Evolutionary conservation across 2,329 filamentous ascomycete species (phyloP).

Genomic region (Grosmannia huntii): DNA sequence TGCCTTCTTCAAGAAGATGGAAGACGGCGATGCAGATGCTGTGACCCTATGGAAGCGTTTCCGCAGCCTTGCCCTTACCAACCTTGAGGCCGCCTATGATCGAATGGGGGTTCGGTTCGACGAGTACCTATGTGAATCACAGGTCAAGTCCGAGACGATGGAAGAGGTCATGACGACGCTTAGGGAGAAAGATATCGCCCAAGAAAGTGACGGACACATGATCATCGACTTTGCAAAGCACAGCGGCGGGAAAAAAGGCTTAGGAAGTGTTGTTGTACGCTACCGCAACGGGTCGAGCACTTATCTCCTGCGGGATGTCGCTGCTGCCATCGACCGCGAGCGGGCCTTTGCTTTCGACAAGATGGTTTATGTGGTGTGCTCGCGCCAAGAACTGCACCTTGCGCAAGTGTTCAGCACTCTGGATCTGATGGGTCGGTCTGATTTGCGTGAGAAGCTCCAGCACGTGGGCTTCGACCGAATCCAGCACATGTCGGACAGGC

Average conservation of each 20-base stretch:
- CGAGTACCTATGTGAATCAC: conserved; percentile 55
- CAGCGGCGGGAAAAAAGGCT: conserved; percentile 40
- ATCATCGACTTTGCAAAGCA: conserved; percentile 61
- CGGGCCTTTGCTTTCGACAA: conserved; percentile 30
- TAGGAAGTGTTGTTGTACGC: conserved; percentile 54
- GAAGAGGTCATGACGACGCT: conserved; percentile 44
- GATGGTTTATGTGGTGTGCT: conserved; percentile 27
- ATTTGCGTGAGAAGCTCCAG: conserved; percentile 20
- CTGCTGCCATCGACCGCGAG: conserved; percentile 49
- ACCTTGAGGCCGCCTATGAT: conserved; percentile 45
- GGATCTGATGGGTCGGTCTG: conserved; percentile 21
- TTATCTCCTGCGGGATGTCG: conserved; percentile 59
- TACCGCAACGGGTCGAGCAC: conserved; percentile 51
- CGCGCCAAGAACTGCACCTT: conserved; percentile 24
- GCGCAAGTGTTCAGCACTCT: conserved; percentile 20
- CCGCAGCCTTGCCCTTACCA: conserved; percentile 43
- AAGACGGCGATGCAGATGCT: conserved; percentile 43
- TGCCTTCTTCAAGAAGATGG: conserved; percentile 51
- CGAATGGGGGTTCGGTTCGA: conserved; percentile 50
- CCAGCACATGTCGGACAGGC: conserved; percentile 15
- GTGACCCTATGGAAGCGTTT: conserved; percentile 45
- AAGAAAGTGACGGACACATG: conserved; percentile 52
- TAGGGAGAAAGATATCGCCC: conserved; percentile 45
- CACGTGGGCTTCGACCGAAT: conserved; percentile 29
- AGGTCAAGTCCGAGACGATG: conserved; percentile 37